phyloP scores from a whole-genome alignment of 176 grass and related monocot species.

The Elymus sibiricus region DNA sequence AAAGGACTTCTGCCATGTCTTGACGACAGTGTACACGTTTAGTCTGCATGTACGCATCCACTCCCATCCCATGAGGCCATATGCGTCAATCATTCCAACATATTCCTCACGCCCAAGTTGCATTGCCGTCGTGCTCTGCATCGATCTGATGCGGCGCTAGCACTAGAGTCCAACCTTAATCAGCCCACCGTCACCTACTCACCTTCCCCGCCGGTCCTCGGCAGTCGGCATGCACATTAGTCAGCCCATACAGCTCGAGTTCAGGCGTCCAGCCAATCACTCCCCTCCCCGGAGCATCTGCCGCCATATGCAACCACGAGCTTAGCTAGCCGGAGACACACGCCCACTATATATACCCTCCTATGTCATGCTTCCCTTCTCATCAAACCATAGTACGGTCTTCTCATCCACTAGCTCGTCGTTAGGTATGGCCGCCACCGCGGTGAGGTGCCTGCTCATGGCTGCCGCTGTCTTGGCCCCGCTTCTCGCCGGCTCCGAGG shows the following conservation, averaged over 20 bases:
- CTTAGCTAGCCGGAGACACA: neutral
- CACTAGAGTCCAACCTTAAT: conserved; percentile 15
- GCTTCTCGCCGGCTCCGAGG: neutral
- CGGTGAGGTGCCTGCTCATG: neutral
- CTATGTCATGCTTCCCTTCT: neutral
- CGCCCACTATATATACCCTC: conserved; percentile 15
- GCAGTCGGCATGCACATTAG: conserved; percentile 9
- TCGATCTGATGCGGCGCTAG: neutral
- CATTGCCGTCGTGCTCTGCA: neutral
- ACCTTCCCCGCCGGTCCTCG: neutral
- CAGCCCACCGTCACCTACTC: conserved; percentile 28
- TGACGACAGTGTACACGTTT: too few relatives aligned
- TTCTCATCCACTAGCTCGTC: neutral
- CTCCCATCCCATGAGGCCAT: neutral
- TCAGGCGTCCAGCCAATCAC: neutral
- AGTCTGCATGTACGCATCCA: too few relatives aligned
- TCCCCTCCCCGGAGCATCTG: neutral
- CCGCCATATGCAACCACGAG: neutral
- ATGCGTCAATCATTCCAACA: neutral
- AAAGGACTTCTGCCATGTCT: neutral
- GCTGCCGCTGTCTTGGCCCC: neutral
- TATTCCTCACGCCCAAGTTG: conserved; percentile 5
- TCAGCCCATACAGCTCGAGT: conserved; percentile 39
- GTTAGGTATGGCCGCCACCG: neutral
- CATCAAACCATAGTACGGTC: neutral